phyloP scores from a whole-genome alignment of 352 stramenopile species.

The Pythium brachiatum region DNA sequence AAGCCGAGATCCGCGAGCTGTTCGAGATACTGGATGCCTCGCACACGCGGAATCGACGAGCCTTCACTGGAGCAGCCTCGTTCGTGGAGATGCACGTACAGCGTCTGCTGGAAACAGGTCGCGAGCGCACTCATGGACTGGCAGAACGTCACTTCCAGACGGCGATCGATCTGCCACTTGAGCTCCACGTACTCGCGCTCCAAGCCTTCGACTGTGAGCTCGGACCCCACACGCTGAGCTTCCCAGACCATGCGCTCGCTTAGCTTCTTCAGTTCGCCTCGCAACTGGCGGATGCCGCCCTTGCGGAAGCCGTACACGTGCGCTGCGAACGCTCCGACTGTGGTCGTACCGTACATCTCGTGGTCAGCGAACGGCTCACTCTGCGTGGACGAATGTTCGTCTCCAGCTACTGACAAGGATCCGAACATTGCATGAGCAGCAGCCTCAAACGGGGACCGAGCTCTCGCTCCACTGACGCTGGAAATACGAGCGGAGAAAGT shows the following conservation, averaged over 20 bases:
- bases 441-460: background rate
- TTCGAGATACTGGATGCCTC: conserved; percentile 66
- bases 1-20: conserved; percentile 60
- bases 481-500: background rate
- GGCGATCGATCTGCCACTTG: conserved; percentile 81
- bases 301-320: conserved; percentile 84
- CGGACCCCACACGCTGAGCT: conserved; percentile 47
- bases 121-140: conserved; percentile 80
- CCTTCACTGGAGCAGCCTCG: conserved; percentile 20
- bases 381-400: background rate
- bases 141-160: conserved; percentile 80
- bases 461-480: background rate
- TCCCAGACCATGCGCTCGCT: conserved; percentile 48
- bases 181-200: conserved; percentile 79
- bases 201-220: conserved; percentile 70
- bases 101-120: conserved; percentile 83
- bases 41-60: conserved; percentile 31
- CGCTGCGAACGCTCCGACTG: conserved; percentile 78
- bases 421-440: background rate
- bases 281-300: conserved; percentile 73
- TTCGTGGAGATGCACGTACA: conserved; percentile 76
- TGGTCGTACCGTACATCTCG: conserved; percentile 77
- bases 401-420: background rate
- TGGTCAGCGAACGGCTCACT: conserved; percentile 47
- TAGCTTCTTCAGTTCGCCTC: conserved; percentile 58